Conservation (phyloP, 192 early-diverging fungal species). For the Backusella psychrophila region DNA sequence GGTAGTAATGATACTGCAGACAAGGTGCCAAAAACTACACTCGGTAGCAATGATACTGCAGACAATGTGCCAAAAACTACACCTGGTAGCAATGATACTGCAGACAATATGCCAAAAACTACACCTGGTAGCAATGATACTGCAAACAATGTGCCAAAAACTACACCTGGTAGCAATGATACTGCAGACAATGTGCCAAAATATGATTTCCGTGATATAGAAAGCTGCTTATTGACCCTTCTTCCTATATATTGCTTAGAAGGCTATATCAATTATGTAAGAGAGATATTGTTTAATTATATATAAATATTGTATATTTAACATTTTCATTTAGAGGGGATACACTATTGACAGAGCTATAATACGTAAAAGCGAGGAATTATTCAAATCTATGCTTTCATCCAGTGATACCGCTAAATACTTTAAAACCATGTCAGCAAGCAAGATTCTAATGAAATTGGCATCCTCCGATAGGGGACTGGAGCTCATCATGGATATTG, state of each 20-base stretch:
- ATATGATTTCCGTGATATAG: neutral
- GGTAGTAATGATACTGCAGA: neutral
- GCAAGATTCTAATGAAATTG: neutral
- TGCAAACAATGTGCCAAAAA: neutral
- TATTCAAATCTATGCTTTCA: neutral
- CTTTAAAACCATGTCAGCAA: neutral
- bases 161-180: neutral
- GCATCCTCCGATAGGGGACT: neutral
- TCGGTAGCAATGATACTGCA: neutral
- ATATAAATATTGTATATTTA: neutral
- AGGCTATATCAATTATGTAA: neutral
- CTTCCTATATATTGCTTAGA: neutral
- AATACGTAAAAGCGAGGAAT: neutral
- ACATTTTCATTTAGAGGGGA: neutral
- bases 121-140: neutral
- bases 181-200: neutral
- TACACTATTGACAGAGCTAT: too few relatives aligned
- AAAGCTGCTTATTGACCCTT: neutral
- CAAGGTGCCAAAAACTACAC: neutral
- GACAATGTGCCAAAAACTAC: neutral
- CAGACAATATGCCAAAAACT: neutral
- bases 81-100: neutral
- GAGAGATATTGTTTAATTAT: neutral
- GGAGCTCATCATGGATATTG: neutral
- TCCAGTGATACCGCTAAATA: neutral